Evolutionary conservation across 345 rosid species (phyloP).

Genomic region (Populus nigra): DNA sequence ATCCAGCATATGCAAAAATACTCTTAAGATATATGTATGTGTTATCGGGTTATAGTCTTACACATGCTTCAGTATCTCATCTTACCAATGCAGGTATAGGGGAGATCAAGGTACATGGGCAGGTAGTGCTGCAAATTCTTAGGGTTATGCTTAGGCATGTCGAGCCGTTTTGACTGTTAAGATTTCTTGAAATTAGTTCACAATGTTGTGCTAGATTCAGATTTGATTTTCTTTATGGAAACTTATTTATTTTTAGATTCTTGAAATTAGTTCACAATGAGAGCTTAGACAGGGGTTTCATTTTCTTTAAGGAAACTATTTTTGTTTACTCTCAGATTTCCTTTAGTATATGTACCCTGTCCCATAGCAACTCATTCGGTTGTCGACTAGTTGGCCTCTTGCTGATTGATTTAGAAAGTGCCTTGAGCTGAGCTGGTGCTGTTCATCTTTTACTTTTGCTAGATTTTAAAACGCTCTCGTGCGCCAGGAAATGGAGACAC

Average conservation of each 20-base stretch:
- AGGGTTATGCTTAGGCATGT: not conserved
- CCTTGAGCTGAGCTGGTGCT: slow-evolving; percentile 25
- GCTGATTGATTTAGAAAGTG: slow-evolving; percentile 3
- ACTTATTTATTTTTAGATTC: not conserved
- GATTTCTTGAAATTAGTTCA: not conserved
- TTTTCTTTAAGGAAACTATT: not conserved
- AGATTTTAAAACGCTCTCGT: slow-evolving; percentile 54
- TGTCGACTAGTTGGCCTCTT: slow-evolving; percentile 6
- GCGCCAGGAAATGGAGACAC: slow-evolving; percentile 42
- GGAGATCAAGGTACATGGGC: not conserved
- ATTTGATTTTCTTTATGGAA: not conserved
- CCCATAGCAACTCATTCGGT: not conserved
- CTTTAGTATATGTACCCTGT: not conserved
- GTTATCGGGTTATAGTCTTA: not conserved
- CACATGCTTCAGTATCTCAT: not conserved
- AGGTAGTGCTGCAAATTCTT: not conserved
- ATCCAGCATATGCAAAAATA: not conserved
- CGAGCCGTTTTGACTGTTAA: not conserved
- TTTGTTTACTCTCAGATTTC: not conserved
- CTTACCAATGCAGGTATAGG: not conserved
- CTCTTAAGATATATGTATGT: not conserved
- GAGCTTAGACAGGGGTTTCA: not conserved
- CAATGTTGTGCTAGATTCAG: not conserved
- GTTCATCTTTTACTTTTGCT: slow-evolving; percentile 34
- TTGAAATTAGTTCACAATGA: not conserved